These are phyloP conservation scores for Xylariaceae sp. DNA, from an alignment of 2,329 filamentous ascomycete species.

Conservation along the genomic window DNA sequence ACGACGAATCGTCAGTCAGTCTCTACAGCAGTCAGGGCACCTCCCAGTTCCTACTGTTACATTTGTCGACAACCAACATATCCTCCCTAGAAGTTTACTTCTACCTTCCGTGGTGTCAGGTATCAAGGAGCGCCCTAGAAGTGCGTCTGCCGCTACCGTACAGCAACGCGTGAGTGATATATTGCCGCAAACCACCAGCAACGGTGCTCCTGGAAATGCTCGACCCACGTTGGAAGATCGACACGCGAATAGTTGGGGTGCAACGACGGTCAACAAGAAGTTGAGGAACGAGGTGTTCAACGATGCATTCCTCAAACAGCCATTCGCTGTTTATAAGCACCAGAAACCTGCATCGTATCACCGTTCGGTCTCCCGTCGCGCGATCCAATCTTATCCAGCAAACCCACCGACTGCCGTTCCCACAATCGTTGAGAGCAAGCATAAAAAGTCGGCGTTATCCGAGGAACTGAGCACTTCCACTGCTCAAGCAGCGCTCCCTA, in stretches of 20 bases:
- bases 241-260: conserved; percentile 71
- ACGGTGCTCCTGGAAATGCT: conserved; percentile 8
- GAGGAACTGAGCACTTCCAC: conserved; percentile 25
- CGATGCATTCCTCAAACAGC: conserved; percentile 81
- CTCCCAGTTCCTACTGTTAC: conserved; percentile 81
- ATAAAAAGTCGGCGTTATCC: conserved; percentile 2
- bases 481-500: conserved; percentile 20
- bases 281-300: conserved; percentile 87
- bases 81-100: conserved; percentile 80
- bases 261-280: conserved; percentile 83
- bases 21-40: conserved; percentile 59
- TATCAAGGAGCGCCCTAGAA: conserved; percentile 34
- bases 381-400: conserved; percentile 41
- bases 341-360: conserved; percentile 58
- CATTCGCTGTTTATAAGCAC: conserved; percentile 74
- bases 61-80: conserved; percentile 89
- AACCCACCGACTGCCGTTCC: conserved; percentile 37
- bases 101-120: conserved; percentile 45
- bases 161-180: conserved; percentile 22
- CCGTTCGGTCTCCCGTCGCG: conserved; percentile 55
- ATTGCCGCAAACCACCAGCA: conserved; percentile 11
- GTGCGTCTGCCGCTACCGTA: conserved; percentile 33
- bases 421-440: conserved; percentile 10
- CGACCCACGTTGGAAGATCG: conserved; percentile 49
- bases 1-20: conserved; percentile 61